Evolutionary conservation across 2,329 filamentous ascomycete species (phyloP).

Genomic region (Calycina herbarum): DNA sequence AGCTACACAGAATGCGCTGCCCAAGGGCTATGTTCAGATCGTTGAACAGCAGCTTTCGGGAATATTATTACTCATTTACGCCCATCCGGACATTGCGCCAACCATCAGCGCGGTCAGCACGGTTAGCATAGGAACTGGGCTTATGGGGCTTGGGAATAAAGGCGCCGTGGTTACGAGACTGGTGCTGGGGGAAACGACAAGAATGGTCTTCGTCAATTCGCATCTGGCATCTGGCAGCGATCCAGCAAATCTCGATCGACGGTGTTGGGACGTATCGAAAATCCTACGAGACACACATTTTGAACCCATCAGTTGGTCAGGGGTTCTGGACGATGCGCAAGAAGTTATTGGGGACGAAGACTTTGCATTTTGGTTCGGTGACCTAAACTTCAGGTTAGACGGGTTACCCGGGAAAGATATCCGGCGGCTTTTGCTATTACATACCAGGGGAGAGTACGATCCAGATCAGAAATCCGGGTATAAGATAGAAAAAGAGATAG

Average conservation of each 20-base stretch:
- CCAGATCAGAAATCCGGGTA: conserved; percentile 43
- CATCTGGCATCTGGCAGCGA: conserved; percentile 89
- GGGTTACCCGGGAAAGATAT: conserved; percentile 90
- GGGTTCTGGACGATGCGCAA: conserved; percentile 63
- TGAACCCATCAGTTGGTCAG: conserved; percentile 65
- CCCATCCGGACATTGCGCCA: conserved; percentile 71
- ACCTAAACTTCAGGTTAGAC: conserved; percentile 91
- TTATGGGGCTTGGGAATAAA: conserved; percentile 95
- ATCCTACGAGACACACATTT: conserved; percentile 77
- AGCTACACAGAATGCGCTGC: conserved; percentile 71
- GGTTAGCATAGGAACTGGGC: conserved; percentile 79
- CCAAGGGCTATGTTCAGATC: conserved; percentile 73
- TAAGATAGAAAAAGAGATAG: conserved; percentile 38
- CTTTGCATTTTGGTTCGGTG: conserved; percentile 93
- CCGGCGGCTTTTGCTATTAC: conserved; percentile 76
- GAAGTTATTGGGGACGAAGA: conserved; percentile 85
- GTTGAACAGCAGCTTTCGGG: conserved; percentile 85
- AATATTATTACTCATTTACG: conserved; percentile 80
- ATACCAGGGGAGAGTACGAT: conserved; percentile 77
- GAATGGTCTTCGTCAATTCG: conserved; percentile 85
- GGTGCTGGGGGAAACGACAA: conserved; percentile 84
- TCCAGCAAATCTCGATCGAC: conserved; percentile 71
- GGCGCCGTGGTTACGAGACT: conserved; percentile 81
- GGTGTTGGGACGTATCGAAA: conserved; percentile 84
- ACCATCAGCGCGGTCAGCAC: conserved; percentile 82